Evolutionary conservation across 208 protist genomes (phyloP).

Genomic region (Acanthamoeba triangularis): DNA sequence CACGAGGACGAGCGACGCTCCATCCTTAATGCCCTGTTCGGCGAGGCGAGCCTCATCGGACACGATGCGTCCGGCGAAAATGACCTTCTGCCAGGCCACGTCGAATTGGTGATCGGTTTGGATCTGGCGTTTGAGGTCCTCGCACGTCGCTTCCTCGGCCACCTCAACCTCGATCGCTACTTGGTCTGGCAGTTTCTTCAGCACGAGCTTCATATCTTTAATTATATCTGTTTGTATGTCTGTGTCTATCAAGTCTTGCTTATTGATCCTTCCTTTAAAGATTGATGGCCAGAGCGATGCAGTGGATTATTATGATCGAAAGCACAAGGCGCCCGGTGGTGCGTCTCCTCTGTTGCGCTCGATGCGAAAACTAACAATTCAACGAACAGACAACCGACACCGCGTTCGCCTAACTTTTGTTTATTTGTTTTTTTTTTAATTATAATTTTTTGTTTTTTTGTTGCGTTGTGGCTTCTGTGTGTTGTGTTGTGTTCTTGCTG

Average conservation of each 20-base stretch:
- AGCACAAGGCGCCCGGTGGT: too few relatives aligned
- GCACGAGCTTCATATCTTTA: neutral
- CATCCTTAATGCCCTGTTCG: neutral
- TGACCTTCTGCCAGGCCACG: constrained; percentile 30
- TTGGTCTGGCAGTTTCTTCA: constrained; percentile 56
- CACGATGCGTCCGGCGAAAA: constrained; percentile 42
- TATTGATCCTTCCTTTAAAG: neutral
- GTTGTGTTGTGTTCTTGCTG: neutral
- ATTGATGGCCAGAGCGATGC: too few relatives aligned
- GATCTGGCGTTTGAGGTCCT: constrained; percentile 6
- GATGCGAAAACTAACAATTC: neutral
- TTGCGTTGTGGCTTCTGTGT: too few relatives aligned
- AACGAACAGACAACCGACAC: neutral
- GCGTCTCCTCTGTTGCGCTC: neutral
- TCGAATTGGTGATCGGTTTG: neutral
- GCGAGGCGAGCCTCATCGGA: neutral
- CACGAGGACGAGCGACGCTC: neutral
- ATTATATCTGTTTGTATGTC: neutral
- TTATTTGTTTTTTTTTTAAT: neutral
- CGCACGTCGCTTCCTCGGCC: neutral
- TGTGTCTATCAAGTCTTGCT: too few relatives aligned
- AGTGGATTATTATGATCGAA: too few relatives aligned
- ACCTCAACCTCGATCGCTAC: neutral
- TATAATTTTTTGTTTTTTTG: constrained; percentile 60
- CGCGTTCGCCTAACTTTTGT: neutral